Evolutionary conservation across 2,329 filamentous ascomycete species (phyloP).

Genomic region (Neocatenulostroma microsporum): DNA sequence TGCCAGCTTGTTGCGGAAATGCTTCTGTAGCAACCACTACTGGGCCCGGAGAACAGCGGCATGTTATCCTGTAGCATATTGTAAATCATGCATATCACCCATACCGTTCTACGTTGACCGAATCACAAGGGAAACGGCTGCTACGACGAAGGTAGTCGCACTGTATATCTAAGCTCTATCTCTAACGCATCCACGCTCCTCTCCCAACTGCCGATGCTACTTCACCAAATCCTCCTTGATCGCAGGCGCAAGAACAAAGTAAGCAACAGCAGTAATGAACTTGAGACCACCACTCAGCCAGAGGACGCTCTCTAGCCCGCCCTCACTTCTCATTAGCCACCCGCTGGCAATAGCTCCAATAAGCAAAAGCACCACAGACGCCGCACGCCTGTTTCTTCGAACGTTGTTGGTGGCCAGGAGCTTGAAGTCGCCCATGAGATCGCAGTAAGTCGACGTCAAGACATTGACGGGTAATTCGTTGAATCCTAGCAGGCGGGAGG

Average conservation of each 20-base stretch:
- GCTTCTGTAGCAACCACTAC: too few species aligned
- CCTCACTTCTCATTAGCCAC: conserved; percentile 41
- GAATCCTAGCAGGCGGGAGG: conserved; percentile 43
- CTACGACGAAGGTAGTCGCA: too few species aligned
- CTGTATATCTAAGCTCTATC: too few species aligned
- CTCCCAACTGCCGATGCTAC: too few species aligned
- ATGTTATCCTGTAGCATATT: too few species aligned
- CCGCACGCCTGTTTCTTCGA: conserved; percentile 44
- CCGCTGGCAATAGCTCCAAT: conserved; percentile 43
- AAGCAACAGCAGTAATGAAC: conserved; percentile 30
- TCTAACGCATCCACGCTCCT: too few species aligned
- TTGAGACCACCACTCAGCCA: conserved; percentile 44
- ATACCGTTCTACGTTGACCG: too few species aligned
- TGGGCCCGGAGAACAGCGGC: too few species aligned
- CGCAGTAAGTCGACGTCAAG: conserved; percentile 49
- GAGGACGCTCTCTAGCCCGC: conserved; percentile 36
- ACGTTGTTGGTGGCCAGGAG: conserved; percentile 43
- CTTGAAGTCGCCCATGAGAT: conserved; percentile 45
- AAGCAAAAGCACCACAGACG: conserved; percentile 41
- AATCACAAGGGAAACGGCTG: too few species aligned
- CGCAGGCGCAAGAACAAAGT: conserved; percentile 26
- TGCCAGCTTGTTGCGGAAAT: too few species aligned
- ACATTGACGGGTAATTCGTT: conserved; percentile 50
- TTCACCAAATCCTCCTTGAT: conserved; percentile 9
- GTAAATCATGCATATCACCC: too few species aligned